phyloP scores from a whole-genome alignment of 1,139 yeast species.

The Sugiyamaella xylanicola region DNA sequence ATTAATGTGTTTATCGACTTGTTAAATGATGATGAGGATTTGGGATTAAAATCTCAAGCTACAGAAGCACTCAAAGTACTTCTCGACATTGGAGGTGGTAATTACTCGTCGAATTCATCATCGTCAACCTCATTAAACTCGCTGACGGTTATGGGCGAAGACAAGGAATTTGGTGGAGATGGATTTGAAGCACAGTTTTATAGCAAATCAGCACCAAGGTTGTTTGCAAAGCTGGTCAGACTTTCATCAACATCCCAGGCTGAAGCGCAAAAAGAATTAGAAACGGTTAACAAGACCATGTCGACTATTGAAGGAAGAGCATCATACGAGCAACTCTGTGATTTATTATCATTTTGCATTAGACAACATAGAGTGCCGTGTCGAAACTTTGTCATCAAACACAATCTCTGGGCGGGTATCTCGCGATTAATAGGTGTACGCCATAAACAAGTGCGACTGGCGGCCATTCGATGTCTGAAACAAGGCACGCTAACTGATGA shows the following conservation, averaged over 20 bases:
- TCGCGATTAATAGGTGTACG: constrained; percentile 47
- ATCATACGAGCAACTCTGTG: constrained; percentile 68
- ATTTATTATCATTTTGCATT: constrained; percentile 65
- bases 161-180: constrained; percentile 7
- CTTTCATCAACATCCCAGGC: constrained; percentile 22
- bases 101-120: constrained; percentile 2
- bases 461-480: constrained; percentile 48
- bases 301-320: constrained; percentile 41
- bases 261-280: constrained; percentile 19
- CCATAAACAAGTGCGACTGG: constrained; percentile 57
- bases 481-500: constrained; percentile 48
- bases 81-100: constrained; percentile 47
- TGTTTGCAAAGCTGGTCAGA: constrained; percentile 26
- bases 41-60: constrained; percentile 79
- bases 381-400: constrained; percentile 61
- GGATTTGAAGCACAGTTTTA: constrained; percentile 28
- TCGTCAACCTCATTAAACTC: constrained; percentile 6
- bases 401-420: constrained; percentile 57
- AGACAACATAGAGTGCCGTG: constrained; percentile 60
- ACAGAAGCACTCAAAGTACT: constrained; percentile 78
- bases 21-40: constrained; percentile 62
- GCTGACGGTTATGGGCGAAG: background rate
- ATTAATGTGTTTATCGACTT: constrained; percentile 62
- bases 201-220: constrained; percentile 28
- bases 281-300: constrained; percentile 19